Evolutionary conservation across 495 filamentous ascomycete genomes (phyloP).

Genomic region (Cercophora samala): DNA sequence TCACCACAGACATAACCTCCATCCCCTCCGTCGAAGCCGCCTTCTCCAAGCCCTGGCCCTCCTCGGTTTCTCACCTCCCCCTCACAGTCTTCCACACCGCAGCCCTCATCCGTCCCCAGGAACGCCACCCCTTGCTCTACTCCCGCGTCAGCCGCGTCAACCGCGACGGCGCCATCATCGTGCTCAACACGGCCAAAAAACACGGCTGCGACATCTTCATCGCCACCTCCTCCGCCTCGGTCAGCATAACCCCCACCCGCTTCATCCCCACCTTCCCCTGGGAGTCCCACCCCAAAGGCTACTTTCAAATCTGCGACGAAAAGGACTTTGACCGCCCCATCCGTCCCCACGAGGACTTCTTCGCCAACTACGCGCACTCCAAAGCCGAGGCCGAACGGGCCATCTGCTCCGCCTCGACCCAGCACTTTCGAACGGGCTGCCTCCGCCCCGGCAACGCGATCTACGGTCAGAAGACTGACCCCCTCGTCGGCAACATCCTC

Average conservation of each 20-base stretch:
- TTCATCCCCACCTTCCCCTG: constrained; percentile 51
- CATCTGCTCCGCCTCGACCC: constrained; percentile 48
- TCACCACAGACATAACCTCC: constrained; percentile 54
- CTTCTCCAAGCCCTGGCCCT: constrained; percentile 52
- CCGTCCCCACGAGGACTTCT: constrained; percentile 47
- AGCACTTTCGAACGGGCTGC: constrained; percentile 53
- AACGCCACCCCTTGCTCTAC: constrained; percentile 47
- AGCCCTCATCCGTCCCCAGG: constrained; percentile 48
- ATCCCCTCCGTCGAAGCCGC: constrained; percentile 42
- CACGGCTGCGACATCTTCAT: constrained; percentile 54
- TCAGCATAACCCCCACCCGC: constrained; percentile 39
- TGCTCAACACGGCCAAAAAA: constrained; percentile 49
- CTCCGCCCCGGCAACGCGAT: constrained; percentile 58
- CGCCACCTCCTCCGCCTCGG: constrained; percentile 57
- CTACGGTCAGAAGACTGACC: constrained; percentile 50
- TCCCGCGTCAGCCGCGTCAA: constrained; percentile 51
- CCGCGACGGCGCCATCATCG: constrained; percentile 56
- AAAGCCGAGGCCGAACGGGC: constrained; percentile 55
- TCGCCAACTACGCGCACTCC: constrained; percentile 52
- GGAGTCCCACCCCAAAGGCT: constrained; percentile 36
- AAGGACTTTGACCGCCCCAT: constrained; percentile 47
- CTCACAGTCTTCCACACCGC: constrained; percentile 60
- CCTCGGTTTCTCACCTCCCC: constrained; percentile 42
- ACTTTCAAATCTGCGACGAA: constrained; percentile 45
- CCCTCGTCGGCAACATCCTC: constrained; percentile 34